Conservation (phyloP, 306 rosid species). For the Alnus glutinosa region DNA sequence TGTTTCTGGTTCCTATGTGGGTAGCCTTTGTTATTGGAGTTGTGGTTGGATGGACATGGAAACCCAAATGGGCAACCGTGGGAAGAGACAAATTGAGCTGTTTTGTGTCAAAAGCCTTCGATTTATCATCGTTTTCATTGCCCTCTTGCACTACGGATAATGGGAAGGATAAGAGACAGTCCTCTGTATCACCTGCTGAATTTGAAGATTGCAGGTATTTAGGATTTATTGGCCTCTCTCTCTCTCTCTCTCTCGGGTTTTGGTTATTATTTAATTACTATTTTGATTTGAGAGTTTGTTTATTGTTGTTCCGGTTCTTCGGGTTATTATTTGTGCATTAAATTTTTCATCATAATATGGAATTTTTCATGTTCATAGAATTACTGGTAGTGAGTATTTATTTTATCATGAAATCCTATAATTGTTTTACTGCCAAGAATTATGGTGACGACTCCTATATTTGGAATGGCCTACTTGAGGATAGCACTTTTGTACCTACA, state of each 20-base stretch:
- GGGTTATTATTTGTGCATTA: background rate
- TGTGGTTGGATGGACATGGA: conserved; percentile 55
- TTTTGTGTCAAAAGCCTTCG: conserved; percentile 39
- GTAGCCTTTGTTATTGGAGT: conserved; percentile 45
- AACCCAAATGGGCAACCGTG: conserved; percentile 47
- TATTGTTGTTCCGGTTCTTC: background rate
- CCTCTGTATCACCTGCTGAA: conserved; percentile 26
- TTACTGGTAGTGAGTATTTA: background rate
- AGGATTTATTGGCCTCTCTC: conserved; percentile 1
- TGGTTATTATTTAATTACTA: background rate
- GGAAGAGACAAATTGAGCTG: conserved; percentile 35
- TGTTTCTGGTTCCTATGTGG: conserved; percentile 40
- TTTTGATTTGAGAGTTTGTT: conserved; percentile 1
- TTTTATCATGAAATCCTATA: conserved; percentile 1
- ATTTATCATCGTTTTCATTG: conserved; percentile 30
- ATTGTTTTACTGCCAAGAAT: background rate
- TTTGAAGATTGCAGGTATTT: conserved; percentile 40
- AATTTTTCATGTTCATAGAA: background rate
- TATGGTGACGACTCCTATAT: background rate
- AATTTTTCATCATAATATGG: background rate
- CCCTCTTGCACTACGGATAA: conserved; percentile 28
- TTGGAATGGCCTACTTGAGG: background rate
- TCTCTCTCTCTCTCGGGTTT: background rate
- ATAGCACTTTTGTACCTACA: background rate
- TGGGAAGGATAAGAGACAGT: conserved; percentile 14